Base-by-base conservation (phyloP, 805 yeast genomes). In the Debaryomyces hansenii region DNA sequence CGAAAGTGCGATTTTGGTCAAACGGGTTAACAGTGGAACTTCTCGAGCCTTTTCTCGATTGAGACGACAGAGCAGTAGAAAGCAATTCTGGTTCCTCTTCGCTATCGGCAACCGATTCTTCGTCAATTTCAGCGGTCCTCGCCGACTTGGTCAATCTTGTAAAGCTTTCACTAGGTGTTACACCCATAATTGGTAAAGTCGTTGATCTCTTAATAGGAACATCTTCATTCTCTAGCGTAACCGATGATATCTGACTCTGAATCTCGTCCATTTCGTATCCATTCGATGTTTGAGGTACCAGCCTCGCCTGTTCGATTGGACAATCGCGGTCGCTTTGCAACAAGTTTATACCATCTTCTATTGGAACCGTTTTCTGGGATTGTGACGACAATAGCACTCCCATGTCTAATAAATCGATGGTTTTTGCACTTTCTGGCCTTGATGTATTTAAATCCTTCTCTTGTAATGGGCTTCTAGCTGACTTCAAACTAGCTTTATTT, bases 1-100 rank as follows among this genome's bases (percentile, higher is more conserved):
- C 24, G 16, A 40, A 11, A 1, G 47, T 34, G 5, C 31, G 8
- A 14, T 15, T 16, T 20, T 35, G 20, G 4, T 41, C 44, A 4
- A 8, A 16, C 6, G 5, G 20, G 3, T 33, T 35, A 4, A 18
- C 21, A 12, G 45, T 37, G 8, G 41, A 42, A 28, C 41, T 36
- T n/a, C 45, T n/a, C 18, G 35, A 35, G 9, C 3, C 9, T 27
- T 29, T 7, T 18, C n/a, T 35, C 10, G 33, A 33, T 5, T 34
- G 21, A 5, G 44, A 34, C 2, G 38, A 7, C 20, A 35, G 20
- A 6, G 47, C 37, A 16, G 39, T 45, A 8, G 48, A 32, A 9
- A 49, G 41, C 4, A 50, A 31, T 7, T 46, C 46, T 5, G 47
- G 45, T 35, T 55, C 59, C 2, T 54, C 59, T 45, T 55, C 59